phyloP scores from a whole-genome alignment of 306 rosid genomes.

The Pterocarpus macrocarpus region DNA sequence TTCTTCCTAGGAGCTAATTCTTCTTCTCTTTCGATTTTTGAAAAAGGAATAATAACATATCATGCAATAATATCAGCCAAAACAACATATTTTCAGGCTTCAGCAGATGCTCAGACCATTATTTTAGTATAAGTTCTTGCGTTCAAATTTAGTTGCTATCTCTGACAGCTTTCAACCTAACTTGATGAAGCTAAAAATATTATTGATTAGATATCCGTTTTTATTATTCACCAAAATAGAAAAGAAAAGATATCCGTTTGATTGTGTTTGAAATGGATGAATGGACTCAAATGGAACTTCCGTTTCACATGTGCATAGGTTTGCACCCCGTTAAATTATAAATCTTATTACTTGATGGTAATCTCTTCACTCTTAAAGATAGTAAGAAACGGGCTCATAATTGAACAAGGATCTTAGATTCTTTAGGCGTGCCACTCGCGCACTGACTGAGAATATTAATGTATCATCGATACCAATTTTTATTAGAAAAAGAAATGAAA shows the following conservation, averaged over 20 bases:
- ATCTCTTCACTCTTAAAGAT: too few relatives aligned
- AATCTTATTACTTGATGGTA: too few relatives aligned
- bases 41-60: too few relatives aligned
- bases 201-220: neutral
- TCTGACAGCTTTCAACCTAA: neutral
- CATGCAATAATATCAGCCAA: too few relatives aligned
- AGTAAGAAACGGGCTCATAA: too few relatives aligned
- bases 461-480: neutral
- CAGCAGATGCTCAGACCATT: neutral
- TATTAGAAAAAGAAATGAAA: neutral
- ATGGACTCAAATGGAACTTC: neutral
- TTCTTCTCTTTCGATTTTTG: neutral
- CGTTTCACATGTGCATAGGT: neutral
- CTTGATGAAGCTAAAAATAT: neutral
- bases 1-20: too few relatives aligned
- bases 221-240: too few relatives aligned
- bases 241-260: neutral
- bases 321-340: neutral
- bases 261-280: neutral
- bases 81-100: neutral
- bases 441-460: neutral
- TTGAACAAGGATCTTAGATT: too few relatives aligned
- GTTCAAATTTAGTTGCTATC: neutral
- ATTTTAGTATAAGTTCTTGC: neutral
- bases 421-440: neutral